Base-by-base conservation (phyloP, 1,284 basidiomycete genomes). In the Coriolopsis trogii region DNA sequence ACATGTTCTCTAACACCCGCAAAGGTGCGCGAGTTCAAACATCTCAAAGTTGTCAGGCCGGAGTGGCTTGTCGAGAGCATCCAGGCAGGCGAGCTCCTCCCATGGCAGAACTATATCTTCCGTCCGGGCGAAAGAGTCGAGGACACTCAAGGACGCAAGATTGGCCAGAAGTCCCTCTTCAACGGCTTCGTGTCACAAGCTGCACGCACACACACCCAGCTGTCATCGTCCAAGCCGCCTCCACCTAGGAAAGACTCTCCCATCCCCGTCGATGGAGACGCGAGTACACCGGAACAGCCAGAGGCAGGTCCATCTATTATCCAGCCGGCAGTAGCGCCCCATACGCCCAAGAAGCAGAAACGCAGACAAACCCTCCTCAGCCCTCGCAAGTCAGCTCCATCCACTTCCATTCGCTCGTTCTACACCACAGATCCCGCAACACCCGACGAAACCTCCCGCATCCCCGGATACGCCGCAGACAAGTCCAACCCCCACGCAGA, bases 1-100 rank as follows among this genome's bases (percentile, higher is more conserved):
- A 95, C 96, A 0, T 90, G 87, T 51, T 88, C 91, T 20, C 79
- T 99, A 28, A 98, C 96, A 0, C 87, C 93, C 0, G 85, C 86
- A 46, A 98, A 98, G 71, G 80, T 93, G 41, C 81, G 82, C 40
- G 94, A 97, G 62, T 97, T 95, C 69, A 82, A 88, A 64, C 72
- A 87, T 45, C 90, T 96, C 84, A 95, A 93, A 65, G 87, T 98
- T 10, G 93, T 91, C 25, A 77, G 76, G 29, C 93, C 94, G 0
- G 87, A 87, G 52, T 99, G 95, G 94, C 78, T 99, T 7, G 73
- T 88, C 9, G 82, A 94, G 25, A 93, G 90, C 59, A 81, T 81
- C 24, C 73, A 82, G 50, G 77, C 78, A 7, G 85, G 84, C 0
- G 69, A 72, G 8, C 74, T 95, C n/a, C 78, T 93, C 2, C 82